phyloP scores from a whole-genome alignment of 2,329 filamentous ascomycete genomes.

The Sporothrix protearum region DNA sequence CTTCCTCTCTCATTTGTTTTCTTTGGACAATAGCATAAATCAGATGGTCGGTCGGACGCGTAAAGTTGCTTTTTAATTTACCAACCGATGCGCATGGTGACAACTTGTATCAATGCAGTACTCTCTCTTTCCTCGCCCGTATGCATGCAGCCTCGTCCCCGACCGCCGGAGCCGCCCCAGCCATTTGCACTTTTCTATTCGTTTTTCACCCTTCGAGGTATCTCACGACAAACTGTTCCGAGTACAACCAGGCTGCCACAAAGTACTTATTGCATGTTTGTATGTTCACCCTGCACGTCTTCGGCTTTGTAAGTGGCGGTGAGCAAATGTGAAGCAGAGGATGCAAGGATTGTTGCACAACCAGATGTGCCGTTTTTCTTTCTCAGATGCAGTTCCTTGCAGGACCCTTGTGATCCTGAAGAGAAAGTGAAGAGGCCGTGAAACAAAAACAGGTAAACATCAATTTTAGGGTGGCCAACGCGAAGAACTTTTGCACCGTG shows the following conservation, averaged over 20 bases:
- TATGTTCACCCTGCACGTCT: neutral
- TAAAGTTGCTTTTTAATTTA: neutral
- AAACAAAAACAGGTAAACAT: neutral
- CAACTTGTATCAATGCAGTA: neutral
- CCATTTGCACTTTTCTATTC: neutral
- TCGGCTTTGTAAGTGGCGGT: neutral
- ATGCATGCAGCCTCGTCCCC: conserved; percentile 17
- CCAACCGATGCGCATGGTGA: neutral
- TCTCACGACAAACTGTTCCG: neutral
- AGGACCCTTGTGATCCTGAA: neutral
- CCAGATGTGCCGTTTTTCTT: neutral
- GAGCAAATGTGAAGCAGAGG: neutral
- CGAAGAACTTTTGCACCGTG: neutral
- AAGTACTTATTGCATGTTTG: neutral
- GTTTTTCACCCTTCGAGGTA: neutral
- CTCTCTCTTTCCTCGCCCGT: neutral
- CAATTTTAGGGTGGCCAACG: neutral
- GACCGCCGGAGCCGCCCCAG: neutral
- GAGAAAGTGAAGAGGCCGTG: neutral
- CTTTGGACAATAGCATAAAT: neutral
- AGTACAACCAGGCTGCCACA: neutral
- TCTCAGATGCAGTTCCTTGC: neutral
- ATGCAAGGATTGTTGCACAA: neutral
- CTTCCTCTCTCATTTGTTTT: too few species aligned
- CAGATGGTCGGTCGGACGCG: neutral